Percentiles rank a stretch among this genome's conserved stretches.
phyloP scores from a whole-genome alignment of 805 yeast species.

The Teunomyces tritomae region DNA sequence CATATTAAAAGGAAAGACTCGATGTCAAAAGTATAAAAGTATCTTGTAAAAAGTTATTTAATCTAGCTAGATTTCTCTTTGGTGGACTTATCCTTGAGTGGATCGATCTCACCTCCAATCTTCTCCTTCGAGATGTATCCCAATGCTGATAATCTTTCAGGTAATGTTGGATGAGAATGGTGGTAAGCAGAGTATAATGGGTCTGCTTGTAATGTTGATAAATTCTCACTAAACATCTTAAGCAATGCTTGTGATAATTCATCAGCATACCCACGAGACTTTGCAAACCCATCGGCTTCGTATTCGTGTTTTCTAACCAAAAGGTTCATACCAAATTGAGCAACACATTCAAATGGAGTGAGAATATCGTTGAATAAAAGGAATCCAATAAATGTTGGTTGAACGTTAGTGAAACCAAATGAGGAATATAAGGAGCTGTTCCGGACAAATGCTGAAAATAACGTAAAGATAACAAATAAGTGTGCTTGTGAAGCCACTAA shows the following conservation, averaged over 20 bases:
- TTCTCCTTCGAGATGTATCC: conserved; percentile 46
- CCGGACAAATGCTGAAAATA: conserved; percentile 77
- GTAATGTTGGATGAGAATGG: conserved; percentile 86
- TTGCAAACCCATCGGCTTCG: conserved; percentile 90
- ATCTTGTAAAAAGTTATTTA: neutral
- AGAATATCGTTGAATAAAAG: conserved; percentile 73
- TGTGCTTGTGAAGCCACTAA: conserved; percentile 64
- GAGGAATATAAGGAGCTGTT: conserved; percentile 75
- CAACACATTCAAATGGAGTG: conserved; percentile 69
- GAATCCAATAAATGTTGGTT: conserved; percentile 82
- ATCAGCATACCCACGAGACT: conserved; percentile 64
- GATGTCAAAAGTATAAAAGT: too few relatives aligned
- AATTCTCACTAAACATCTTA: conserved; percentile 73
- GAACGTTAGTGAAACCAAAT: conserved; percentile 65
- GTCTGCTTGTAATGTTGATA: conserved; percentile 85
- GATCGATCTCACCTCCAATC: conserved; percentile 17
- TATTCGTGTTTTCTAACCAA: conserved; percentile 86
- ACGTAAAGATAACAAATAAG: conserved; percentile 59
- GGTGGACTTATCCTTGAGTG: conserved; percentile 3
- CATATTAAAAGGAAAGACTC: too few relatives aligned
- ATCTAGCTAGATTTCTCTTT: neutral
- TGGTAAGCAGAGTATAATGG: conserved; percentile 85
- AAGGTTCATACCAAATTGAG: conserved; percentile 65
- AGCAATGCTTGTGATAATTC: conserved; percentile 72
- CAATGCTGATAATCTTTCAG: conserved; percentile 83